Conservation (phyloP, 129 eudicot species). For the Lactuca saligna region DNA sequence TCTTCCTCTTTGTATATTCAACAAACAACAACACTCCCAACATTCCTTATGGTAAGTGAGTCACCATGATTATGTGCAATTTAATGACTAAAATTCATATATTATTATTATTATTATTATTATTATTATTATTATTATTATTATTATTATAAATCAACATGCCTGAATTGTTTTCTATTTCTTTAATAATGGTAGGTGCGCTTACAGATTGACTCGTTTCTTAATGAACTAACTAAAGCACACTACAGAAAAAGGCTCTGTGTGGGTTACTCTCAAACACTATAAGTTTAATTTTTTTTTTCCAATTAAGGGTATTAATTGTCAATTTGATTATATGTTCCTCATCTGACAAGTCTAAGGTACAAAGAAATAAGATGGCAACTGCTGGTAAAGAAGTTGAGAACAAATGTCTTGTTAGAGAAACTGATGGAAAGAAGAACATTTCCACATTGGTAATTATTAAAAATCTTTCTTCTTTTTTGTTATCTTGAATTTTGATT, state of each 20-base stretch:
- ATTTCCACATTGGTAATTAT: slow-evolving; percentile 71
- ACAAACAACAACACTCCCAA: neutral
- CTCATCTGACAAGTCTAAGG: slow-evolving; percentile 68
- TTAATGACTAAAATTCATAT: neutral
- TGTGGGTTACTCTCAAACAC: slow-evolving; percentile 90
- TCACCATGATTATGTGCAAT: neutral
- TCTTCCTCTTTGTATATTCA: neutral
- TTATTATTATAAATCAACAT: no score
- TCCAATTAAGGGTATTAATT: slow-evolving; percentile 7
- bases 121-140: no score
- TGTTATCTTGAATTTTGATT: neutral
- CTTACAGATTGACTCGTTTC: slow-evolving; percentile 79
- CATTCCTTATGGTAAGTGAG: neutral
- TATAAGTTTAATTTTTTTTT: slow-evolving; percentile 41
- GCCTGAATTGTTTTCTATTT: slow-evolving; percentile 2
- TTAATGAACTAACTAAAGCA: slow-evolving; percentile 75
- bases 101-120: no score
- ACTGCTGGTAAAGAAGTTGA: slow-evolving; percentile 63
- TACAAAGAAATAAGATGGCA: slow-evolving; percentile 57
- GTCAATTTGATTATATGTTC: slow-evolving; percentile 9
- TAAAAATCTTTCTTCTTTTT: neutral
- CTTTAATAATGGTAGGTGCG: slow-evolving; percentile 47
- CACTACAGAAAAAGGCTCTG: slow-evolving; percentile 88
- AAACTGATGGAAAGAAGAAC: slow-evolving; percentile 87
- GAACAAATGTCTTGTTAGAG: slow-evolving; percentile 78